These are phyloP conservation scores for Fusarium miscanthi DNA, from an alignment of 2,329 filamentous ascomycete genomes.

Conservation along the genomic window DNA sequence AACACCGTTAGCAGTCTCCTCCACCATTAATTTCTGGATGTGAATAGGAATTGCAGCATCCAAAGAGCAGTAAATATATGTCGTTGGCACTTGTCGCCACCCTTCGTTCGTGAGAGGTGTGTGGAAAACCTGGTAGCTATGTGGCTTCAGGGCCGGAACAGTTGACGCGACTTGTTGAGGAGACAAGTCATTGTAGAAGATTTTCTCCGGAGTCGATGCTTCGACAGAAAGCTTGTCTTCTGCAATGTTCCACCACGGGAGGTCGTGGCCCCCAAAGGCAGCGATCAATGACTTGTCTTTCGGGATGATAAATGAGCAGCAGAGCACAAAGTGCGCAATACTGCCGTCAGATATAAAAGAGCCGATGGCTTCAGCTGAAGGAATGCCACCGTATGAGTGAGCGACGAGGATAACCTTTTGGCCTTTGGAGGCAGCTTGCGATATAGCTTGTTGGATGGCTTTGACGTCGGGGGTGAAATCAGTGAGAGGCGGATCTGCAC, in stretches of 20 bases:
- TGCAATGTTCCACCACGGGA: not conserved
- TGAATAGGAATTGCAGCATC: not conserved
- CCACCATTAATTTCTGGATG: not conserved
- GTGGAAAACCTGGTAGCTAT: not conserved
- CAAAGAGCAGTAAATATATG: not conserved
- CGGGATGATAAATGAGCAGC: not conserved
- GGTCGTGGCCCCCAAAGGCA: not conserved
- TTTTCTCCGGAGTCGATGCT: not conserved
- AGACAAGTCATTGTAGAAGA: not conserved
- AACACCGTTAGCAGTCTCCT: not conserved
- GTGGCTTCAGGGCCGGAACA: not conserved
- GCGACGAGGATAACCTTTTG: not conserved
- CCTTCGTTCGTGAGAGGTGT: not conserved
- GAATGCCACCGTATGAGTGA: not conserved
- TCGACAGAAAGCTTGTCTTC: not conserved
- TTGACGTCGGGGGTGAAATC: not conserved
- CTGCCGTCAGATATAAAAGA: not conserved
- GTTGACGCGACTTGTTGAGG: not conserved
- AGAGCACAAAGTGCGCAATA: not conserved
- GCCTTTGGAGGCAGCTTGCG: not conserved
- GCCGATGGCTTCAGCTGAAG: not conserved
- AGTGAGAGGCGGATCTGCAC: not conserved
- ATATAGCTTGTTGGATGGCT: not conserved
- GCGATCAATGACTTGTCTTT: not conserved
- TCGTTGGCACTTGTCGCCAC: not conserved